Evolutionary conservation across 2,329 filamentous ascomycete species (phyloP), one percentile per base, ranked within the genome.

Genomic region (Zalaria sp.): DNA sequence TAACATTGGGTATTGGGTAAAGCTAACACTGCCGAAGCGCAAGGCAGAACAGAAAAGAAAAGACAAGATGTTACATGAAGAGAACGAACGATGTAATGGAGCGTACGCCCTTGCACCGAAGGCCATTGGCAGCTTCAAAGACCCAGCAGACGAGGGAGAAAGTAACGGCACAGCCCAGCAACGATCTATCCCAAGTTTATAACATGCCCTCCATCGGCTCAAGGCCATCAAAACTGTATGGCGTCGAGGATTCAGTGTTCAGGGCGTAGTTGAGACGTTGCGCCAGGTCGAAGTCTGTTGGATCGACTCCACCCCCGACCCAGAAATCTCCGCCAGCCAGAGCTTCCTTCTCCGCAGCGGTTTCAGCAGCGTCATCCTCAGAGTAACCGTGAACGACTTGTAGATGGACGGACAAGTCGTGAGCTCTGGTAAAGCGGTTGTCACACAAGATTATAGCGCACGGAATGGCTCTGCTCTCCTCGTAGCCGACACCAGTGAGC

Each of bases 381-480:
- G 41, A 42, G 50, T 64, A 57, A 26, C 53, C 55, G 46, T 71
- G 68, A 3, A 46, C 50, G 39, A 63, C 60, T 43, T 60, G 66
- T 59, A 75, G 63, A 51, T 81, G 77, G 5, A 68, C 57, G 48
- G 70, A 68, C 3, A 79, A 61, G 51, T 79, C 73, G 46, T 73
- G 72, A 32, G 75, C 68, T 37, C 71, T 66, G 43, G 66, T 65
- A 59, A 79, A 80, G 36, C 67, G 65, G 49, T 68, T 61, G n/a
- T 59, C 56, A 51, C 77, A 81, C 4, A 54, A 55, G 3, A 58
- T 50, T 18, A 69, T 53, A 4, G 73, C 54, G 53, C 77, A 81
- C 1, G 63, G 43, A 27, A 78, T 72, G 10, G 63, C 63, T 34
- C 63, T 66, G 37, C 58, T 65, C 35, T 58, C 63, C 53, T 70